Percentiles rank a stretch among this genome's conserved stretches.
These are phyloP conservation scores for Quercus dentata DNA, from an alignment of 306 rosid genomes.

Conservation along the genomic window DNA sequence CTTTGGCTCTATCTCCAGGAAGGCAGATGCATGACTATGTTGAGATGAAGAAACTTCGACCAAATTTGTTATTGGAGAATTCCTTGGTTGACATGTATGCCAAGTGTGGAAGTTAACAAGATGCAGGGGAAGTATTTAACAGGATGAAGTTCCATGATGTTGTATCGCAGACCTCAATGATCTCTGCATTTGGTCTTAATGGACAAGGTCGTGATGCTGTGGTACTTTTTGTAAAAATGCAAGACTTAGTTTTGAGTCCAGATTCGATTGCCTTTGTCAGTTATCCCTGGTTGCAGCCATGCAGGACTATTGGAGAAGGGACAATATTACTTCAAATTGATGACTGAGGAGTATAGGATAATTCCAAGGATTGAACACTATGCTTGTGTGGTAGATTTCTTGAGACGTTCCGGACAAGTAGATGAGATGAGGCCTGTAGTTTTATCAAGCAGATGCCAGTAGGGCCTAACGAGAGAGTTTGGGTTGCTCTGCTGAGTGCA, in stretches of 20 bases:
- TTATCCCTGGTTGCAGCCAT: conserved; percentile 71
- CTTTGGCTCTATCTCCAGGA: conserved; percentile 65
- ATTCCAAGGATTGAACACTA: conserved; percentile 47
- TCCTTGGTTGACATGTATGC: conserved; percentile 77
- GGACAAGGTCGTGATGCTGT: conserved; percentile 57
- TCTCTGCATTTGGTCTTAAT: conserved; percentile 62
- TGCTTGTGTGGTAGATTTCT: conserved; percentile 64
- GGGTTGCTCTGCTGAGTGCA: conserved; percentile 75
- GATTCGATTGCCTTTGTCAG: conserved; percentile 65
- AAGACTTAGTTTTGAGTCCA: conserved; percentile 31
- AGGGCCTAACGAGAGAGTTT: conserved; percentile 67
- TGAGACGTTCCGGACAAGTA: conserved; percentile 58
- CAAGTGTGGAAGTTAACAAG: conserved; percentile 61
- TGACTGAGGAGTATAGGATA: conserved; percentile 38
- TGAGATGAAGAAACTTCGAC: conserved; percentile 50
- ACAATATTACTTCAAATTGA: conserved; percentile 43
- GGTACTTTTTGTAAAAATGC: conserved; percentile 53
- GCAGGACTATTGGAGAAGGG: conserved; percentile 62
- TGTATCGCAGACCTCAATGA: conserved; percentile 74
- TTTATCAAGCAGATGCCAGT: conserved; percentile 56
- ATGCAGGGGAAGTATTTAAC: conserved; percentile 56
- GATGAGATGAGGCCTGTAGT: conserved; percentile 47
- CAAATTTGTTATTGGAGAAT: conserved; percentile 62
- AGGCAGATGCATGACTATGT: conserved; percentile 51
- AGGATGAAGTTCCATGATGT: conserved; percentile 49